Evolutionary conservation across 495 filamentous ascomycete genomes (phyloP).

Genomic region (Penicillium bovifimosum): DNA sequence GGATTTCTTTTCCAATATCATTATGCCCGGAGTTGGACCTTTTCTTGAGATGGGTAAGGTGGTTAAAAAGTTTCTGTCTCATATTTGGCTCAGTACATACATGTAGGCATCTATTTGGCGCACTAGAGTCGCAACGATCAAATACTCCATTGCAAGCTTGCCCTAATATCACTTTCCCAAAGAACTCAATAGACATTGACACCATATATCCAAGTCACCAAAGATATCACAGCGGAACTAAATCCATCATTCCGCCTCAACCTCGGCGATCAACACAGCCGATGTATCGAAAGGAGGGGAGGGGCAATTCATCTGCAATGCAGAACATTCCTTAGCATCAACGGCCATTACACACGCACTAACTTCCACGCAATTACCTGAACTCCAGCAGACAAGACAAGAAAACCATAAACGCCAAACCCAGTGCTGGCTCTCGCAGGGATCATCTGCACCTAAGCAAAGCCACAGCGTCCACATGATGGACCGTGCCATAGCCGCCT

Average conservation of each 20-base stretch:
- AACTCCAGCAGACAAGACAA: background rate
- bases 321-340: conserved; percentile 15
- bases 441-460: background rate
- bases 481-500: conserved; percentile 13
- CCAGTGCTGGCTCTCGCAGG: background rate
- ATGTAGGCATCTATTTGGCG: background rate
- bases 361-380: background rate
- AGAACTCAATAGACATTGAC: too few species aligned
- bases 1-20: conserved; percentile 18
- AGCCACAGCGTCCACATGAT: conserved; percentile 1
- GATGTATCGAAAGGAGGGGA: conserved; percentile 8
- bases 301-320: conserved; percentile 18
- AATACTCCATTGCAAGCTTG: too few species aligned
- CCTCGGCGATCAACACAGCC: conserved; percentile 7
- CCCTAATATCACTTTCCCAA: too few species aligned
- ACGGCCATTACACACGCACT: too few species aligned
- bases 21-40: conserved; percentile 5
- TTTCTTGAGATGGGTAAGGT: conserved; percentile 3
- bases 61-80: conserved; percentile 7
- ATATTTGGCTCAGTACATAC: conserved; percentile 1
- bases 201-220: background rate
- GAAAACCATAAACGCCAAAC: background rate
- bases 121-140: background rate
- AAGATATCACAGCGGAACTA: conserved; percentile 9
- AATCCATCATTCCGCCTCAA: conserved; percentile 11